Conservation (phyloP, 2,329 filamentous ascomycete genomes). For the Penicillium sumatraense region DNA sequence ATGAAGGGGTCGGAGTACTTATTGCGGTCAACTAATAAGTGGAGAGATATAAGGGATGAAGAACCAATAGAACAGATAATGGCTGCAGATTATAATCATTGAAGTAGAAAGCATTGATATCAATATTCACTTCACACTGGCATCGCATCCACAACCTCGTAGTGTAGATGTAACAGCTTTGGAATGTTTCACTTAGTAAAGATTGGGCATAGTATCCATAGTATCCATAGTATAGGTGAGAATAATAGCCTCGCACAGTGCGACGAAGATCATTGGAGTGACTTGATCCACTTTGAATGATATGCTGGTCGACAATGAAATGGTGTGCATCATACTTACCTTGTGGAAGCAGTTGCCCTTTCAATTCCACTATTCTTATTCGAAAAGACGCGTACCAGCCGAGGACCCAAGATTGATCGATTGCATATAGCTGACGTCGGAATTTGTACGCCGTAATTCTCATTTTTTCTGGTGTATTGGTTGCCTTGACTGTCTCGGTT, state of each 20-base stretch:
- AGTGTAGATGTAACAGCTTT: too few relatives aligned
- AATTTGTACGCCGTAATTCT: background rate
- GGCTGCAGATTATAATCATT: background rate
- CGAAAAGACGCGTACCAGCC: too few relatives aligned
- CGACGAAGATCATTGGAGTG: background rate
- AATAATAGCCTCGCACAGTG: background rate
- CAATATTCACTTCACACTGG: too few relatives aligned
- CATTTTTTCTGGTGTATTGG: background rate
- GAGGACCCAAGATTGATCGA: background rate
- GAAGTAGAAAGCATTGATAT: too few relatives aligned
- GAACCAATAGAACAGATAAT: background rate
- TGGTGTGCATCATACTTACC: background rate
- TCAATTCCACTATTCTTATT: background rate
- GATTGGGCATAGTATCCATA: background rate
- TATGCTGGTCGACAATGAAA: background rate
- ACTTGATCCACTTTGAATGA: background rate
- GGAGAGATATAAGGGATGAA: background rate
- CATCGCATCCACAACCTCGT: too few relatives aligned
- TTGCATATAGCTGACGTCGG: background rate
- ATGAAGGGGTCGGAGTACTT: background rate
- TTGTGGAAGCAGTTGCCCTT: background rate
- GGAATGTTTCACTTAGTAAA: background rate
- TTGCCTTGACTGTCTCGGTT: background rate
- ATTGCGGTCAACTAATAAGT: background rate
- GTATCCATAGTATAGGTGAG: too few relatives aligned